Percentiles rank a stretch among this genome's conserved stretches.
These are phyloP conservation scores for Toxoplasma gondii DNA, from an alignment of 169 alveolate genomes.

Conservation along the genomic window DNA sequence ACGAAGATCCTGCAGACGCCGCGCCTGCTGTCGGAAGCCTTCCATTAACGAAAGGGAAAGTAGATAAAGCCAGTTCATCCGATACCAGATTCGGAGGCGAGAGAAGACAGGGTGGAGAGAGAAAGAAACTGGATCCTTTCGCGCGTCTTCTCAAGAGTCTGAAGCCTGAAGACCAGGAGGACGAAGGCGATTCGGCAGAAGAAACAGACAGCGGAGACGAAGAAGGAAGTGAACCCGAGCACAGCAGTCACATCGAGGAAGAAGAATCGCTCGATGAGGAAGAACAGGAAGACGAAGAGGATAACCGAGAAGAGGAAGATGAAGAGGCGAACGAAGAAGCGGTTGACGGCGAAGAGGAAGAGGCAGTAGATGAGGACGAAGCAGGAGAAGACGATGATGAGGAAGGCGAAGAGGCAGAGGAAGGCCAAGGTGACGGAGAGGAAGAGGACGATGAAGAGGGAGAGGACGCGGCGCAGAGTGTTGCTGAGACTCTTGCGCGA, in stretches of 20 bases:
- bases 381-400: background rate
- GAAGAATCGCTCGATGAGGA: background rate
- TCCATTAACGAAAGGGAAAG: too few species aligned
- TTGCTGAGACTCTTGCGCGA: background rate
- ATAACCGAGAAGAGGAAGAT: background rate
- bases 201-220: background rate
- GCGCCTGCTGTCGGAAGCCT: background rate
- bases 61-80: too few species aligned
- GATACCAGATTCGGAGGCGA: background rate
- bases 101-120: background rate
- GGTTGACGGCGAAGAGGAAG: background rate
- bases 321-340: background rate
- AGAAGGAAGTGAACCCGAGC: background rate
- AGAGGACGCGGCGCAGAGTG: background rate
- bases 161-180: background rate
- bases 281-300: background rate
- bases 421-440: background rate
- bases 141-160: background rate
- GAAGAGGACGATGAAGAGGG: background rate
- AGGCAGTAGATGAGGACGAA: background rate
- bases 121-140: background rate
- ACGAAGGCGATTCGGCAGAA: background rate
- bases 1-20: background rate
- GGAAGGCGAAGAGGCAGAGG: background rate
- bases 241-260: background rate